phyloP scores from a whole-genome alignment of 441 rosid species.

The Isatis lusitanica region DNA sequence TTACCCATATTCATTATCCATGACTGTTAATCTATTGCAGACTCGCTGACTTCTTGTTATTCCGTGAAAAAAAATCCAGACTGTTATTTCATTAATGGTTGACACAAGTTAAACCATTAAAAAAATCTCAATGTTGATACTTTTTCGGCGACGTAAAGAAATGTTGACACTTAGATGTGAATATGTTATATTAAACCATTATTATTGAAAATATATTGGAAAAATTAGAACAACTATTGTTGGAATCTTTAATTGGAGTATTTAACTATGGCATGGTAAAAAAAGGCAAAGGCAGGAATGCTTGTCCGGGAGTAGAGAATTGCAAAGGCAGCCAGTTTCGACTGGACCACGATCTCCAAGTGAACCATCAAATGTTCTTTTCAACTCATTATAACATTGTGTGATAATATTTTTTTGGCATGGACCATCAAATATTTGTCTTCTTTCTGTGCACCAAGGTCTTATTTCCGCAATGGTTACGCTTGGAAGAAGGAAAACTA shows the following conservation, averaged over 20 bases:
- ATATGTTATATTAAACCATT: background rate
- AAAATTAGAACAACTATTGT: background rate
- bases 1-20: no score
- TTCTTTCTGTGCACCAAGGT: conserved; percentile 13
- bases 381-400: conserved; percentile 13
- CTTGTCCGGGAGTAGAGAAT: background rate
- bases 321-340: conserved; percentile 8
- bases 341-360: background rate
- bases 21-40: no score
- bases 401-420: background rate
- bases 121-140: no score
- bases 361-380: background rate
- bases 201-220: background rate
- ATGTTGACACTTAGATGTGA: background rate
- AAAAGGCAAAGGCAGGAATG: conserved; percentile 5
- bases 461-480: conserved; percentile 3
- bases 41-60: no score
- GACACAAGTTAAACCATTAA: no score
- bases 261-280: conserved; percentile 1
- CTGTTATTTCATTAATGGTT: no score
- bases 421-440: conserved; percentile 19
- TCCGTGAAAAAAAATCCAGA: no score
- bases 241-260: background rate
- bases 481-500: background rate
- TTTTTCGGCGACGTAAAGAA: no score